Base-by-base conservation (phyloP, 495 filamentous ascomycete species). In the Xylaria palmicola region DNA sequence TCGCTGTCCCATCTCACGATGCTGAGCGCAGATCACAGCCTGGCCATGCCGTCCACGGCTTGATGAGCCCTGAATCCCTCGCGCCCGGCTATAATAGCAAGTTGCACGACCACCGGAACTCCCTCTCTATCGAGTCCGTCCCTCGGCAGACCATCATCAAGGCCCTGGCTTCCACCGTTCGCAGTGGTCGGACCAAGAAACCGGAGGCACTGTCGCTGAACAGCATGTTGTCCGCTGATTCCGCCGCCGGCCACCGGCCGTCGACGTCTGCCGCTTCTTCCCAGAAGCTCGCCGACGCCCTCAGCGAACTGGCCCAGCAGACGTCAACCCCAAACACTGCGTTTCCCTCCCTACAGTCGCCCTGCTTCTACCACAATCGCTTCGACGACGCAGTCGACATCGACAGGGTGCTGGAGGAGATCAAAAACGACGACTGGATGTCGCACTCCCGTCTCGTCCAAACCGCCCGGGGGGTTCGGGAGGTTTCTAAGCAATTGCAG, bases 341-440 rank as follows among this genome's bases (percentile, higher is more conserved):
- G 29, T 83, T 90, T 62, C 79, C 84, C 17, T 79, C 83, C 4
- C 76, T 97, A 24, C 88, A 93, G 68, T 95, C 91, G 37, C 94
- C 94, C 0, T 98, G 95, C 75, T 98, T 93, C 75, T 98, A 97
- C 81, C 94, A 98, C 74, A 88, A 93, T 74, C 84, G 92, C 40
- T 98, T 98, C 70, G 94, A 97, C 59, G 91, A 96, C 71, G 92
- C 92, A 7, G 90, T 98, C 62, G 92, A 98, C 73, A 88, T 97
- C 43, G 90, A 95, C 56, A 95, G 89, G 71, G 92, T 98, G 2
- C 81, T 98, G 1, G 94, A 98, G 72, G 94, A 98, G 77, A 95
- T 98, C 47, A 81, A 83, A 68, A 90, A 89, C 51, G 91, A 97
- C 72, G 92, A 97, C 62, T 92, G 83, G 76, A 85, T 95, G 70